A percentile compares a stretch with the other conserved stretches of the same genome.
phyloP scores from a whole-genome alignment of 306 rosid genomes.

The Biancaea sappan region DNA sequence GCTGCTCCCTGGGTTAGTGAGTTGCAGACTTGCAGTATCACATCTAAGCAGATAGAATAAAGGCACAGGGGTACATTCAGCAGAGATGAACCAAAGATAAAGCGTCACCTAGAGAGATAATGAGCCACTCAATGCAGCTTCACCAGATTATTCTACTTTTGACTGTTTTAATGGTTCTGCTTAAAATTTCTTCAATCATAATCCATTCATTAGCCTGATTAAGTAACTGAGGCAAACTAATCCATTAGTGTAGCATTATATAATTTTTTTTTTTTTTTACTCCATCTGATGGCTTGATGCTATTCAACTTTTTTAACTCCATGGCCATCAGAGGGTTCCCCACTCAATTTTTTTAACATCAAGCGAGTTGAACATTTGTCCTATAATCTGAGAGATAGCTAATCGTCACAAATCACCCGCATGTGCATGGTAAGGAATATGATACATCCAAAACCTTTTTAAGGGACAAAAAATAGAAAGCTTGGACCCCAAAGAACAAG shows the following conservation, averaged over 20 bases:
- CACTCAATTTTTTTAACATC: conserved; percentile 29
- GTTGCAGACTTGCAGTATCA: not conserved
- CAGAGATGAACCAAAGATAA: conserved; percentile 22
- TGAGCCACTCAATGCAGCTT: conserved; percentile 4
- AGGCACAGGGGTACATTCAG: conserved; percentile 17
- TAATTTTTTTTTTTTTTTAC: not conserved
- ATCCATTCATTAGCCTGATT: not conserved
- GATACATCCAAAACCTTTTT: conserved; percentile 18
- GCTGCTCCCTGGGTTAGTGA: not conserved
- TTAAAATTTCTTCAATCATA: conserved; percentile 6
- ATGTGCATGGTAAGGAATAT: conserved; percentile 19
- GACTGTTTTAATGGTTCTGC: conserved; percentile 13
- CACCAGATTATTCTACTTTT: not conserved
- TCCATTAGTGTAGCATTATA: not conserved
- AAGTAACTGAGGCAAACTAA: not conserved
- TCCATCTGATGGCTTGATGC: not conserved
- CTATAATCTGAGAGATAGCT: conserved; percentile 25
- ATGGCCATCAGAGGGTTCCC: conserved; percentile 1
- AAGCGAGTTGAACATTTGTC: conserved; percentile 26
- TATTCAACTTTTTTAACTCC: not conserved
- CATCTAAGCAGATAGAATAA: conserved; percentile 20
- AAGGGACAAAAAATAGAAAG: not conserved
- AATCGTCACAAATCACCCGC: conserved; percentile 29
- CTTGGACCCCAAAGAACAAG: conserved; percentile 8
- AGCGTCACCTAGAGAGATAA: not conserved